These are phyloP conservation scores for Melocanna baccifera DNA, from an alignment of 176 grass and related monocot species.

Conservation along the genomic window DNA sequence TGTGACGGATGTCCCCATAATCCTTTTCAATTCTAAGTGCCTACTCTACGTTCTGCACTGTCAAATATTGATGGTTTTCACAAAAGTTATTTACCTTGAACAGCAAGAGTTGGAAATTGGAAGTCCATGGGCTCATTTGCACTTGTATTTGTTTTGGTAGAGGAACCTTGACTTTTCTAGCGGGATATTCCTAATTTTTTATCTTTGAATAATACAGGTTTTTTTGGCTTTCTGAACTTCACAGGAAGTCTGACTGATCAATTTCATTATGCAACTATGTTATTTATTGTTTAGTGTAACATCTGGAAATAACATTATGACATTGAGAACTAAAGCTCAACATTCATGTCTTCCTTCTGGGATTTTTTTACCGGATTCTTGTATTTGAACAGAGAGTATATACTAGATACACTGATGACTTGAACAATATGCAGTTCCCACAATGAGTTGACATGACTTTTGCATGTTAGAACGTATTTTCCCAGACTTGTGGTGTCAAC, in stretches of 20 bases:
- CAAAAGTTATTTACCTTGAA: background rate
- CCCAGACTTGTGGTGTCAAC: background rate
- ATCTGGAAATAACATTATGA: background rate
- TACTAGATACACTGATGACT: background rate
- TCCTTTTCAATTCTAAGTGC: background rate
- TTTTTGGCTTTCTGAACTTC: background rate
- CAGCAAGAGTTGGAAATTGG: background rate
- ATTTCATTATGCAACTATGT: background rate
- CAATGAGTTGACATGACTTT: background rate
- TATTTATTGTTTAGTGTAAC: background rate
- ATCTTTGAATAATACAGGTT: background rate
- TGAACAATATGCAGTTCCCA: background rate
- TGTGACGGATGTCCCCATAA: background rate
- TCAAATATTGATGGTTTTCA: background rate
- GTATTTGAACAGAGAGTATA: background rate
- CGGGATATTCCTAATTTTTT: background rate
- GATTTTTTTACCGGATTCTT: background rate
- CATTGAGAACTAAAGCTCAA: background rate
- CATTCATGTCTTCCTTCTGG: background rate
- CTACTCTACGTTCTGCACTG: background rate
- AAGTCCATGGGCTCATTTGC: background rate
- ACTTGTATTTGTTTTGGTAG: background rate
- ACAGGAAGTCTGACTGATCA: background rate
- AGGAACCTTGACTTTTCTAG: background rate
- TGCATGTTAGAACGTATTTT: background rate